Conservation (phyloP, 495 filamentous ascomycete genomes). For the Penicillium chermesinum region DNA sequence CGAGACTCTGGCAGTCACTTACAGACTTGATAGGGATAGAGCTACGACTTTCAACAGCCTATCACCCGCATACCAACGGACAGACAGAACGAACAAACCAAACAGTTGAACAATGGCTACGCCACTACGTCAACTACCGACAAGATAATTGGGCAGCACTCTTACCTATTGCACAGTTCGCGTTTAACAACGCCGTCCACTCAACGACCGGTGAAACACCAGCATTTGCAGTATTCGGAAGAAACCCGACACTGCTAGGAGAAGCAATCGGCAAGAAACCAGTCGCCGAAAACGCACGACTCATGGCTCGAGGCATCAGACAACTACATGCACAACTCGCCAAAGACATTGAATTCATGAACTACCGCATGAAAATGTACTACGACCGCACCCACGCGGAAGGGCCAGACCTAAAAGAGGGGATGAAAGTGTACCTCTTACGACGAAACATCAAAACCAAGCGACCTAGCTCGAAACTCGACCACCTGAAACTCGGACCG, state of each 20-base stretch:
- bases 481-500: too few relatives aligned
- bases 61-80: conserved; percentile 5
- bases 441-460: background rate
- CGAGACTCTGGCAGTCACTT: conserved; percentile 1
- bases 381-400: background rate
- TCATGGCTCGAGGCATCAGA: background rate
- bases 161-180: background rate
- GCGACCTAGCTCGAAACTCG: too few relatives aligned
- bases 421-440: background rate
- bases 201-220: background rate
- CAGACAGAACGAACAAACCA: conserved; percentile 1
- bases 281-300: background rate
- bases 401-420: conserved; percentile 1
- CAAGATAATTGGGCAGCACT: background rate
- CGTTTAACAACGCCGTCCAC: background rate
- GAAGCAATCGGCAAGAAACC: background rate
- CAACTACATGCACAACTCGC: background rate
- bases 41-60: conserved; percentile 4
- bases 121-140: conserved; percentile 7
- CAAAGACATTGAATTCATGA: background rate
- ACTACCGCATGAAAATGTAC: background rate
- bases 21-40: conserved; percentile 1
- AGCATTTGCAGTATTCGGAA: background rate
- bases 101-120: background rate
- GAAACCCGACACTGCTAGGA: background rate